Evolutionary conservation across 257 asterid species (phyloP), one percentile per base, ranked within the genome.

Genomic region (Gynochthodes officinalis): DNA sequence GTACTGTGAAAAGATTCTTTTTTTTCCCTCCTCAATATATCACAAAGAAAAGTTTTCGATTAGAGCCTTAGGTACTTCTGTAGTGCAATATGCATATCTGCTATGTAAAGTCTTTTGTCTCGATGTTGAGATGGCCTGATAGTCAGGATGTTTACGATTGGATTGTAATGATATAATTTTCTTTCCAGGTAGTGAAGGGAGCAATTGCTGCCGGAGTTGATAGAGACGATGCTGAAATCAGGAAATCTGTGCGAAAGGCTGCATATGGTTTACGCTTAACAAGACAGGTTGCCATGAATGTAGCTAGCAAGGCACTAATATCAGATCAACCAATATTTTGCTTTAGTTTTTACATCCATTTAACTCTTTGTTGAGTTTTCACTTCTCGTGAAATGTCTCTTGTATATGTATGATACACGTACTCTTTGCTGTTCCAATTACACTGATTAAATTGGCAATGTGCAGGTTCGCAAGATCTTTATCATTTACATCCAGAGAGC

Each of bases 201-300:
- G 99, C 99, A 71, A 70, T 95, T 59, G 84, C 89, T 71, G 75
- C 86, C 21, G 99, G 98, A 64, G 86, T 84, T 23, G 96, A 89
- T 71, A 92, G 99, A 46, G 92, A 89, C 77, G 96, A 92, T 82
- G 71, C 85, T 19, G 96, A 86, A 75, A 86, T 80, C 52, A 83
- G 77, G 82, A 89, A 92, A 75, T 63, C 89, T 40, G 97, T 95
- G 83, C 81, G 92, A 82, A 95, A 95, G 76, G 92, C 97, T 77
- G 99, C 98, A 15, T 92, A 85, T 79, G 96, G 98, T 72, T 74
- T 95, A 83, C 97, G 97, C 68, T 83, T 95, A 85, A 90, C 89
- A 28, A 90, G 98, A 83, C 98, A 89, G 70, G 87, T 85, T 81
- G 99, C 96, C 32, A 84, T 95, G 81, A 85, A 92, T 71, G 87